Percentiles rank a stretch among this genome's conserved stretches.
These are phyloP conservation scores for Ceratocystis harringtonii DNA, from an alignment of 2,329 filamentous ascomycete genomes.

Conservation along the genomic window DNA sequence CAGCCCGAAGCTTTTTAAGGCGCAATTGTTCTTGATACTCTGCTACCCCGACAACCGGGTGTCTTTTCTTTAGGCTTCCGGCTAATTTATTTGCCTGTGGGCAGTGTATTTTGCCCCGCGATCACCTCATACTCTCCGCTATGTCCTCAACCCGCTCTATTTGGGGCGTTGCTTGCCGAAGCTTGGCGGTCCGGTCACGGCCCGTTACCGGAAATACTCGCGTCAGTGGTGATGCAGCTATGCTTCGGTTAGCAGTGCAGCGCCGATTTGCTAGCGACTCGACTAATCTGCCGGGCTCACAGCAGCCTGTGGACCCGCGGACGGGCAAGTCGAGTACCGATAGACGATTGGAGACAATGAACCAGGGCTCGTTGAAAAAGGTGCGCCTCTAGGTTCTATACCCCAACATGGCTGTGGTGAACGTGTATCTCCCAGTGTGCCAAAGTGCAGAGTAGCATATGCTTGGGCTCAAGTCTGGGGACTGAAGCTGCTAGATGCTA, in stretches of 20 bases:
- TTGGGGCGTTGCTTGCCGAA: slow-evolving; percentile 29
- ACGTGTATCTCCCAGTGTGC: neutral
- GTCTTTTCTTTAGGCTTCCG: neutral
- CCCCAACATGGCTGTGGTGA: neutral
- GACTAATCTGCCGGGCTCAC: slow-evolving; percentile 4
- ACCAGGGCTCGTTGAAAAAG: slow-evolving; percentile 18
- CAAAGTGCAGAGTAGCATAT: too few relatives aligned
- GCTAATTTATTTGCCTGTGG: neutral
- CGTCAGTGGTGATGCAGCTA: slow-evolving; percentile 18
- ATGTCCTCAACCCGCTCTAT: slow-evolving; percentile 44
- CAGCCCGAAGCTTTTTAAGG: neutral
- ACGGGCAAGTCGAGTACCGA: slow-evolving; percentile 27
- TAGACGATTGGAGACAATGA: slow-evolving; percentile 24
- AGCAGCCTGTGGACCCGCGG: slow-evolving; percentile 24
- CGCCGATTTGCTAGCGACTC: slow-evolving; percentile 23
- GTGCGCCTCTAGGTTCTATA: neutral
- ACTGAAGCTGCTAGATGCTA: too few relatives aligned
- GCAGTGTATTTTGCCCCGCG: neutral
- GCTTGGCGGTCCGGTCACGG: slow-evolving; percentile 28
- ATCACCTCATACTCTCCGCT: neutral
- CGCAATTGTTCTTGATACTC: neutral
- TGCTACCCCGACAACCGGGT: neutral
- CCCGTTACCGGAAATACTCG: slow-evolving; percentile 19
- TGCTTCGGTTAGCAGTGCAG: slow-evolving; percentile 21
- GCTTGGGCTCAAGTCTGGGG: neutral